phyloP scores from a whole-genome alignment of 2,329 filamentous ascomycete genomes.

The Fusarium sp. region DNA sequence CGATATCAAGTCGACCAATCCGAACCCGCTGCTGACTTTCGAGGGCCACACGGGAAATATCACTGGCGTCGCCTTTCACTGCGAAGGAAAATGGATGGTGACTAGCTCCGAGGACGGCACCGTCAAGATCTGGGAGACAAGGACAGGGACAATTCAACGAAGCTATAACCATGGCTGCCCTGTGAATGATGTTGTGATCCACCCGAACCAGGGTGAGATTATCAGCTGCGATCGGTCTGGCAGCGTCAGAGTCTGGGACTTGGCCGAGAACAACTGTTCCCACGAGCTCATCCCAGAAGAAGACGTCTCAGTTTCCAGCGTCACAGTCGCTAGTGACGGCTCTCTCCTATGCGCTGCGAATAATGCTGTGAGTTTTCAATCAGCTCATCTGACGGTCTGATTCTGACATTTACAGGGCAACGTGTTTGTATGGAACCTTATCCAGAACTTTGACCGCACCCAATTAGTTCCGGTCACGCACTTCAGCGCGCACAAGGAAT shows the following conservation, averaged over 20 bases:
- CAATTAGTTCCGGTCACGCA: conserved; percentile 85
- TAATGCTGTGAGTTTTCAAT: conserved; percentile 70
- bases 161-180: conserved; percentile 90
- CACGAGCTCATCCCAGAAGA: conserved; percentile 97
- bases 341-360: conserved; percentile 93
- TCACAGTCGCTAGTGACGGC: conserved; percentile 94
- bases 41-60: conserved; percentile 96
- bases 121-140: conserved; percentile 96
- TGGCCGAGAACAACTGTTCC: conserved; percentile 95
- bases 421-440: conserved; percentile 95
- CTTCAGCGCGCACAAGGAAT: conserved; percentile 89
- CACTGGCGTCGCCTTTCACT: conserved; percentile 96
- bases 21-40: conserved; percentile 89
- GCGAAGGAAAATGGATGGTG: conserved; percentile 99
- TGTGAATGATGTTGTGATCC: conserved; percentile 98
- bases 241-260: conserved; percentile 93
- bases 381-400: neutral
- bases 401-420: conserved; percentile 73
- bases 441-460: conserved; percentile 82
- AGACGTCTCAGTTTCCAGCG: conserved; percentile 89
- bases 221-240: conserved; percentile 95
- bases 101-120: conserved; percentile 96
- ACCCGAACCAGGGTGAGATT: conserved; percentile 97
- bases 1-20: conserved; percentile 98
- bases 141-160: conserved; percentile 83